These are phyloP conservation scores for Tagetes erecta DNA, from an alignment of 129 eudicot species.

Conservation along the genomic window DNA sequence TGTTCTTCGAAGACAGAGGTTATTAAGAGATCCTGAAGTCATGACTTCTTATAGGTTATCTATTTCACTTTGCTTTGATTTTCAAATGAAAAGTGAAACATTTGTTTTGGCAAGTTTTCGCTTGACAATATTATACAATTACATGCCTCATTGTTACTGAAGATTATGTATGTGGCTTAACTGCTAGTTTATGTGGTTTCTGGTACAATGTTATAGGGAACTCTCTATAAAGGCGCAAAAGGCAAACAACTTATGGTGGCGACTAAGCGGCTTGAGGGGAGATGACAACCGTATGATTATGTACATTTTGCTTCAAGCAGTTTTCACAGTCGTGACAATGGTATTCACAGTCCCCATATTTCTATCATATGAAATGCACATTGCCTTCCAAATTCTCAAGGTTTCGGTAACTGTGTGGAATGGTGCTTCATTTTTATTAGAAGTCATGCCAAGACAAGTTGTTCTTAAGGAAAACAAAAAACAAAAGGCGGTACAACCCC, in stretches of 20 bases:
- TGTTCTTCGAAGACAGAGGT: conserved; percentile 83
- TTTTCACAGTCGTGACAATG: conserved; percentile 80
- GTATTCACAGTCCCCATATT: conserved; percentile 90
- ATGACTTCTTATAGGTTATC: conserved; percentile 96
- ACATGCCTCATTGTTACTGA: too few relatives aligned
- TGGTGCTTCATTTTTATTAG: conserved; percentile 77
- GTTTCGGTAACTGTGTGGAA: conserved; percentile 81
- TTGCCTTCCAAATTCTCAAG: conserved; percentile 73
- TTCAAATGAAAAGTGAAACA: not conserved
- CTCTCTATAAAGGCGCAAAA: conserved; percentile 91
- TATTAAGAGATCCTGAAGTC: conserved; percentile 90
- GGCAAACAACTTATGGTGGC: conserved; percentile 96
- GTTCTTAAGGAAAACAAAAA: conserved; percentile 45
- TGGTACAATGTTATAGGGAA: conserved; percentile 47
- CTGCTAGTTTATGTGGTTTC: not conserved
- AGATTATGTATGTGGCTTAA: not conserved
- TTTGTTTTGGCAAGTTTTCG: too few relatives aligned
- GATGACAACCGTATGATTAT: conserved; percentile 79
- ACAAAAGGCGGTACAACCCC: not conserved
- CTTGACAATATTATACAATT: too few relatives aligned
- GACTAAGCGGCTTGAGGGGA: conserved; percentile 82
- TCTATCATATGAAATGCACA: conserved; percentile 65
- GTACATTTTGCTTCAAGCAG: conserved; percentile 76
- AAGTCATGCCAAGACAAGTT: conserved; percentile 91
- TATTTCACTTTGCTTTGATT: not conserved